Evolutionary conservation across 164 flowering plant species (phyloP).

Genomic region (Paratinospora sagittata): DNA sequence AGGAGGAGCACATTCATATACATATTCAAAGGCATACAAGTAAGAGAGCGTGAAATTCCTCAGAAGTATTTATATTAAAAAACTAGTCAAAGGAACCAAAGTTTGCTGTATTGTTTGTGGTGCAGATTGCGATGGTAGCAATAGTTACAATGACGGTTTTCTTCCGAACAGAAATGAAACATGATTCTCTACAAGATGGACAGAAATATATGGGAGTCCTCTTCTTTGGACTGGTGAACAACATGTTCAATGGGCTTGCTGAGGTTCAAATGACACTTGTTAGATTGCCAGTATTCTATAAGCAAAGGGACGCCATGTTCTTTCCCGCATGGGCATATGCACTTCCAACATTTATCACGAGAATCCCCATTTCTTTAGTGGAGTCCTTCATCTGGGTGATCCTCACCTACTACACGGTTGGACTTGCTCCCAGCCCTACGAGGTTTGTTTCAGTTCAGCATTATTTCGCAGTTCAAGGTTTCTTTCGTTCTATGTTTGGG

Average conservation of each 20-base stretch:
- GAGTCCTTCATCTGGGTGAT: conserved; percentile 46
- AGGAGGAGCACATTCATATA: conserved; percentile 56
- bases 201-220: conserved; percentile 29
- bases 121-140: conserved; percentile 35
- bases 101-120: conserved; percentile 3
- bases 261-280: conserved; percentile 29
- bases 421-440: conserved; percentile 45
- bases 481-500: conserved; percentile 6
- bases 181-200: conserved; percentile 23
- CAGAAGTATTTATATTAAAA: background rate
- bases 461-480: too few relatives aligned
- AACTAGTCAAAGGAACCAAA: background rate
- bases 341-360: conserved; percentile 38
- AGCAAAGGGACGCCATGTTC: conserved; percentile 39
- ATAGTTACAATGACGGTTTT: conserved; percentile 36
- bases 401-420: conserved; percentile 50
- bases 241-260: conserved; percentile 38
- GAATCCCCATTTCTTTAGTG: conserved; percentile 43
- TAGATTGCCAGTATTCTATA: conserved; percentile 38
- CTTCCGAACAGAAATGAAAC: conserved; percentile 39
- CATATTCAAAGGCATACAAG: conserved; percentile 45
- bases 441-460: conserved; percentile 28
- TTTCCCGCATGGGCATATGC: conserved; percentile 55
- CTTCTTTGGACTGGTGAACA: conserved; percentile 27
- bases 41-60: conserved; percentile 13